Percentiles rank a stretch among this genome's conserved stretches.
Conservation (phyloP, 257 asterid genomes). For the Solanum chmielewskii region DNA sequence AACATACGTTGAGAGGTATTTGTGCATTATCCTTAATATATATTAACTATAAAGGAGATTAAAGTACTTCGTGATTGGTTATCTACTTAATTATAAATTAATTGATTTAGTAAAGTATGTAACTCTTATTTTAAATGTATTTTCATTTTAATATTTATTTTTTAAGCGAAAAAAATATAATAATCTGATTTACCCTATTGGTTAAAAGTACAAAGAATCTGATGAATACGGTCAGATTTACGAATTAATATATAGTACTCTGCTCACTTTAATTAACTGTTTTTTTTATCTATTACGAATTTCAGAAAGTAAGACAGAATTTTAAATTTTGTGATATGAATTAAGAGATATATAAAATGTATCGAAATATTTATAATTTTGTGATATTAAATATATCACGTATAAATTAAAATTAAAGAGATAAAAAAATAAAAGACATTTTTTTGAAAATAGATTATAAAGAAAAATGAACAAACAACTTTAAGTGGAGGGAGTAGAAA, state of each 20-base stretch:
- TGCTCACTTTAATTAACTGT: no score
- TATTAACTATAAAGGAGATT: neutral
- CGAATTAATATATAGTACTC: neutral
- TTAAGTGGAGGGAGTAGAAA: no score
- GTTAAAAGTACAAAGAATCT: neutral
- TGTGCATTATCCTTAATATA: neutral
- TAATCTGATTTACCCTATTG: neutral
- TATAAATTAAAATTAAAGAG: no score
- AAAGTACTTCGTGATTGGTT: neutral
- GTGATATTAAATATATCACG: no score
- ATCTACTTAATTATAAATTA: neutral
- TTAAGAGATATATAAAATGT: no score
- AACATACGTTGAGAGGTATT: accelerated
- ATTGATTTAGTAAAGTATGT: neutral
- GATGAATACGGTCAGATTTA: neutral
- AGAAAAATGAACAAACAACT: no score
- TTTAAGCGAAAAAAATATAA: neutral
- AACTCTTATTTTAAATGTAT: neutral
- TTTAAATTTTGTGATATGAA: no score
- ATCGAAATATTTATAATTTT: no score
- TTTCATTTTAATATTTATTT: neutral
- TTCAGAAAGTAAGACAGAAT: no score
- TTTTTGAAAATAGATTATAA: no score
- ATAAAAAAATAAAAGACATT: no score
- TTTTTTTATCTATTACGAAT: no score